Conservation (phyloP, 495 filamentous ascomycete genomes). For the Astrothelium macrocarpum region DNA sequence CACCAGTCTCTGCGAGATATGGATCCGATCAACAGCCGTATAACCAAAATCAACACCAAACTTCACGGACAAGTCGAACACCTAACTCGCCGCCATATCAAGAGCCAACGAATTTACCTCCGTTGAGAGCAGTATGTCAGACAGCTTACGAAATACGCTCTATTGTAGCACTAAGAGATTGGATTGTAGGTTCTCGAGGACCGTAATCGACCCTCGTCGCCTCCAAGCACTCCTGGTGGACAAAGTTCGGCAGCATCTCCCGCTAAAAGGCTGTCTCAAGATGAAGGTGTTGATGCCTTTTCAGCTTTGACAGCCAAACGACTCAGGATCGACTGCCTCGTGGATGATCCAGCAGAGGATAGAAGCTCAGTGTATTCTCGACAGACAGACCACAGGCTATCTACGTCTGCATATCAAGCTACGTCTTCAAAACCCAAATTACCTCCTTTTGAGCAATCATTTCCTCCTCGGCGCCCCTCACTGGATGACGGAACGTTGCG, state of each 20-base stretch:
- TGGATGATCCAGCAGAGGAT: neutral
- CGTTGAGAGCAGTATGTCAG: neutral
- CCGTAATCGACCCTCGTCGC: neutral
- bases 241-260: neutral
- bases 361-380: neutral
- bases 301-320: neutral
- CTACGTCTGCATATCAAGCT: neutral
- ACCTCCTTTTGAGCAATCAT: neutral
- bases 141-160: neutral
- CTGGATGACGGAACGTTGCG: neutral
- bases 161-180: neutral
- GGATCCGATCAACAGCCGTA: neutral
- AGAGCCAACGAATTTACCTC: neutral
- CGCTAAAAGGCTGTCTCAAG: neutral
- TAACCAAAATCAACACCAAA: neutral
- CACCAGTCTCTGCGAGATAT: neutral
- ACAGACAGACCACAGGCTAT: neutral
- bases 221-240: neutral
- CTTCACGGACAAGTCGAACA: neutral
- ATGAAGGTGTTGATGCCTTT: neutral
- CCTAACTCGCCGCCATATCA: neutral
- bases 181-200: neutral
- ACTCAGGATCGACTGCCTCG: neutral
- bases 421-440: neutral
- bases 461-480: neutral